These are phyloP conservation scores for Aspergillus bertholletiae DNA, from an alignment of 495 filamentous ascomycete genomes.

Conservation along the genomic window DNA sequence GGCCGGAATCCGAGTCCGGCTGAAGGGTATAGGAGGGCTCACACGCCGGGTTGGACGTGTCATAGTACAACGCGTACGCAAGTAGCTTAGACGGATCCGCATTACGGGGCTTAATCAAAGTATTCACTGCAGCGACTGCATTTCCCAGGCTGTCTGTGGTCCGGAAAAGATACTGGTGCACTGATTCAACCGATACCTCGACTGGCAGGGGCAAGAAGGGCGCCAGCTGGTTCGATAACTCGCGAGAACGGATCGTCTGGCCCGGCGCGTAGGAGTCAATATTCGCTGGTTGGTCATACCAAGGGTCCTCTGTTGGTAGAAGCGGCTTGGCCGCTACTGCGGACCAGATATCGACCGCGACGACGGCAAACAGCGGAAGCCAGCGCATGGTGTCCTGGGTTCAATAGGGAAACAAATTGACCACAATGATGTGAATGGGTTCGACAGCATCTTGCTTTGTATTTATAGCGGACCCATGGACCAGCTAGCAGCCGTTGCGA, in stretches of 20 bases:
- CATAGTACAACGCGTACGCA: conserved; percentile 15
- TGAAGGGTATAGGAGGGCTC: conserved; percentile 15
- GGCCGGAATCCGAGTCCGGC: background rate
- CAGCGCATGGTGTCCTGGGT: background rate
- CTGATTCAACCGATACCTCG: conserved; percentile 1
- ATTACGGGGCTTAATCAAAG: conserved; percentile 19
- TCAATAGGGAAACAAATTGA: background rate
- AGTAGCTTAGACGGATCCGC: conserved; percentile 17
- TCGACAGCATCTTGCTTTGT: background rate
- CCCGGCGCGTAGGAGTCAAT: conserved; percentile 10
- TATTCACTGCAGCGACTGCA: conserved; percentile 14
- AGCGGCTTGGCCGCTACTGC: background rate
- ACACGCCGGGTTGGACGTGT: conserved; percentile 15
- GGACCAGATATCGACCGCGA: background rate
- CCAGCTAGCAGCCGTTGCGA: no score
- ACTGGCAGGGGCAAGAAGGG: conserved; percentile 9
- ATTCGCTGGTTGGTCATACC: conserved; percentile 13
- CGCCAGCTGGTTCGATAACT: conserved; percentile 4
- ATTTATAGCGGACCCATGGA: background rate
- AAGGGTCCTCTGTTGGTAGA: conserved; percentile 12
- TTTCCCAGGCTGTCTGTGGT: conserved; percentile 20
- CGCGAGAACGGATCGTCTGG: conserved; percentile 16
- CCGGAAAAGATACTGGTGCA: conserved; percentile 18
- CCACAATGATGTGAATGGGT: background rate
- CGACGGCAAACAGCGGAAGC: background rate